phyloP scores from a whole-genome alignment of 805 yeast species.

The Barnettozyma populi region DNA sequence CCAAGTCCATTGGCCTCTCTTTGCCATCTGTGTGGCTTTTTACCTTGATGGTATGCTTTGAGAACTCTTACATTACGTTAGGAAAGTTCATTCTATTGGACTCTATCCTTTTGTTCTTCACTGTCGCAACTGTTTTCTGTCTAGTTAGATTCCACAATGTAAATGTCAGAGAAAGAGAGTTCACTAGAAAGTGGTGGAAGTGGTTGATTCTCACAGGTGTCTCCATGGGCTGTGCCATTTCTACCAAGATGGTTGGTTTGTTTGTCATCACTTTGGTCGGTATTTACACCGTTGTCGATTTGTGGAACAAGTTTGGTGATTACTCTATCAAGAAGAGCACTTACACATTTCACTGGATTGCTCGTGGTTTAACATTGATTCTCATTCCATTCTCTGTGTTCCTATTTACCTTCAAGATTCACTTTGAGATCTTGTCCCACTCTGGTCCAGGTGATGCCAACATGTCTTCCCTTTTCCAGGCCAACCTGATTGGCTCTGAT shows the following conservation, averaged over 20 bases:
- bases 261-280: conserved; percentile 88
- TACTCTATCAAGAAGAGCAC: conserved; percentile 42
- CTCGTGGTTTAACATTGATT: conserved; percentile 60
- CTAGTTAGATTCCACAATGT: conserved; percentile 67
- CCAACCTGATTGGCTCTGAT: conserved; percentile 61
- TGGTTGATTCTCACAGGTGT: conserved; percentile 86
- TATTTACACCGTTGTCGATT: conserved; percentile 77
- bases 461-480: conserved; percentile 80
- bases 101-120: conserved; percentile 85
- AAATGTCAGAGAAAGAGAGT: conserved; percentile 36
- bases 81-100: conserved; percentile 89
- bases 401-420: conserved; percentile 63
- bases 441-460: conserved; percentile 79
- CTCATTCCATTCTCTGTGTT: conserved; percentile 59
- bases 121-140: conserved; percentile 73
- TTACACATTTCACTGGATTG: conserved; percentile 59
- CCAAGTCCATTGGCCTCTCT: conserved; percentile 68
- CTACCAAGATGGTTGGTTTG: conserved; percentile 96
- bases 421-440: conserved; percentile 65
- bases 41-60: conserved; percentile 74
- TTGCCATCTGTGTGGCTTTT: conserved; percentile 71
- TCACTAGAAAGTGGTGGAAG: conserved; percentile 84
- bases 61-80: conserved; percentile 76
- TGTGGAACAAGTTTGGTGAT: conserved; percentile 83
- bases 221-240: conserved; percentile 81